These are phyloP conservation scores for Arthroderma uncinatum DNA, from an alignment of 2,329 filamentous ascomycete genomes.

Conservation along the genomic window DNA sequence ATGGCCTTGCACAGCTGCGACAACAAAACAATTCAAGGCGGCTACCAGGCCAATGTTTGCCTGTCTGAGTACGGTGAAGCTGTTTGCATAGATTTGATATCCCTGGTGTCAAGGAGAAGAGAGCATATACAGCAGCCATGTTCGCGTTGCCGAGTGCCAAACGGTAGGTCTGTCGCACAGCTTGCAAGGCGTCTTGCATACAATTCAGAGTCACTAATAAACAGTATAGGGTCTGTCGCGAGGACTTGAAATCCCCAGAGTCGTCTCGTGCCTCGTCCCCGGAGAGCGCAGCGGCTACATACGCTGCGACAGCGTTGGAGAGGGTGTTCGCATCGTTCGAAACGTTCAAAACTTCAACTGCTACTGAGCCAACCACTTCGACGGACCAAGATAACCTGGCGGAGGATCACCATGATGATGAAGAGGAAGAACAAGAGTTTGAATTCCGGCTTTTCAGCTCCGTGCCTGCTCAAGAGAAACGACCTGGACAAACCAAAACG, in stretches of 20 bases:
- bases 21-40: too few species aligned
- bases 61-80: background rate
- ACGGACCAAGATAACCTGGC: background rate
- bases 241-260: conserved; percentile 11
- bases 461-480: conserved; percentile 10
- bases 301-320: conserved; percentile 11
- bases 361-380: background rate
- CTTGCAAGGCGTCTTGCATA: background rate
- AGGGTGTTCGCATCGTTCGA: conserved; percentile 12
- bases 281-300: conserved; percentile 9
- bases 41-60: background rate
- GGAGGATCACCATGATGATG: conserved; percentile 7
- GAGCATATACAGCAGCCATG: background rate
- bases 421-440: conserved; percentile 32
- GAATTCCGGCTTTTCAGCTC: conserved; percentile 34
- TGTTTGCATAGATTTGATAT: background rate
- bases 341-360: conserved; percentile 1
- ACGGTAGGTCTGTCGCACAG: conserved; percentile 8
- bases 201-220: background rate
- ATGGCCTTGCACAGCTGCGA: background rate
- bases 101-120: background rate
- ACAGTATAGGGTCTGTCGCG: conserved; percentile 13
- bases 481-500: background rate
- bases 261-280: conserved; percentile 14
- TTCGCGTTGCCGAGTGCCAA: conserved; percentile 12